Evolutionary conservation across 1,284 basidiomycete species (phyloP).

Genomic region (Moesziomyces sp.): DNA sequence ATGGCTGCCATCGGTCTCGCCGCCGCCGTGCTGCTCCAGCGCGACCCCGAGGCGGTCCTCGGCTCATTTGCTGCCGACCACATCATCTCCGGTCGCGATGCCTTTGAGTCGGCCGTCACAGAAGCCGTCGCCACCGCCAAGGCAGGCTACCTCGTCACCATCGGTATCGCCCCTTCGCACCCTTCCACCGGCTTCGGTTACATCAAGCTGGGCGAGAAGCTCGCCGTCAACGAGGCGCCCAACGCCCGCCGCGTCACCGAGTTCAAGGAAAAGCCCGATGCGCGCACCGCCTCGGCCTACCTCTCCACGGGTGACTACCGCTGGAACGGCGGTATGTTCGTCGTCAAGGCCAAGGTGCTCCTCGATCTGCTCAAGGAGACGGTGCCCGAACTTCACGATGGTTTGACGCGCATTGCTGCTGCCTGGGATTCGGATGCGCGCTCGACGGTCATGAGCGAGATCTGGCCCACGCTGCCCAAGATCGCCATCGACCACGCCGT

Average conservation of each 20-base stretch:
- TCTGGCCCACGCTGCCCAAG: conserved; percentile 65
- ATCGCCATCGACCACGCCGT: conserved; percentile 68
- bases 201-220: conserved; percentile 66
- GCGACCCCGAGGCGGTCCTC: conserved; percentile 65
- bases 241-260: conserved; percentile 65
- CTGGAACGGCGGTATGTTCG: conserved; percentile 68
- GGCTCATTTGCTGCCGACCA: conserved; percentile 67
- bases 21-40: conserved; percentile 61
- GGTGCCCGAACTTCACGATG: conserved; percentile 61
- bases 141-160: conserved; percentile 66
- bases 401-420: conserved; percentile 59
- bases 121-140: conserved; percentile 65
- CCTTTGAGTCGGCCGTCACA: conserved; percentile 64
- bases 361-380: conserved; percentile 56
- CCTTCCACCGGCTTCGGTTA: conserved; percentile 67
- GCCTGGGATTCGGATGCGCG: conserved; percentile 60
- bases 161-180: conserved; percentile 67
- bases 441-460: conserved; percentile 42
- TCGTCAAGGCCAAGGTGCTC: conserved; percentile 64
- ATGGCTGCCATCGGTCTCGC: conserved; percentile 67
- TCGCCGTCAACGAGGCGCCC: conserved; percentile 54
- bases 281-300: conserved; percentile 64
- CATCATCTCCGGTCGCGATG: conserved; percentile 66
- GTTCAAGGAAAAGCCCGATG: conserved; percentile 68
- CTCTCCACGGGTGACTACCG: conserved; percentile 65